phyloP scores from a whole-genome alignment of 2,329 filamentous ascomycete species.

The Rachicladosporium sp. region DNA sequence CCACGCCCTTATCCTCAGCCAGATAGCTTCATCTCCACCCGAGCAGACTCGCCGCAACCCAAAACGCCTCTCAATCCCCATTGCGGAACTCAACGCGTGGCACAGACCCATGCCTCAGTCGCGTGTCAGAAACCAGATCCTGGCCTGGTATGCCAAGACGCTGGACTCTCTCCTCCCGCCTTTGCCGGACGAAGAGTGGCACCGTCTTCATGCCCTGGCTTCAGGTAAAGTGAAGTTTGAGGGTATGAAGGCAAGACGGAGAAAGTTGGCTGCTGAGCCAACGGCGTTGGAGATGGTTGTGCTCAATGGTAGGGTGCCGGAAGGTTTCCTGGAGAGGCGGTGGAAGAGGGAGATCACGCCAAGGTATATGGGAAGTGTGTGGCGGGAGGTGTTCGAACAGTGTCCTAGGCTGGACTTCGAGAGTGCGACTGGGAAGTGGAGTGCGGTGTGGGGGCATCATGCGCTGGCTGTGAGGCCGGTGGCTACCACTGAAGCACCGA shows the following conservation, averaged over 20 bases:
- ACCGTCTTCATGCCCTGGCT: slow-evolving; percentile 28
- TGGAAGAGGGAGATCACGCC: slow-evolving; percentile 26
- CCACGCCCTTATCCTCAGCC: slow-evolving; percentile 19
- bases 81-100: slow-evolving; percentile 36
- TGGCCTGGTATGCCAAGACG: slow-evolving; percentile 31
- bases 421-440: slow-evolving; percentile 18
- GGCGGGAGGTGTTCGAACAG: slow-evolving; percentile 28
- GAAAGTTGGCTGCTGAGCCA: background rate
- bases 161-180: slow-evolving; percentile 33
- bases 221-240: slow-evolving; percentile 13
- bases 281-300: slow-evolving; percentile 15
- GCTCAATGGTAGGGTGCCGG: slow-evolving; percentile 6
- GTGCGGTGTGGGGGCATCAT: slow-evolving; percentile 23
- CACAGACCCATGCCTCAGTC: slow-evolving; percentile 32
- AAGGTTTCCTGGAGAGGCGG: slow-evolving; percentile 7
- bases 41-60: slow-evolving; percentile 16
- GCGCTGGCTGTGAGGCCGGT: slow-evolving; percentile 1
- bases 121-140: slow-evolving; percentile 31
- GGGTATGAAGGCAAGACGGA: slow-evolving; percentile 6
- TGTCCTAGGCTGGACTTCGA: slow-evolving; percentile 32
- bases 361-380: slow-evolving; percentile 35
- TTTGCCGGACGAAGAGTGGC: slow-evolving; percentile 33
- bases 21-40: slow-evolving; percentile 17
- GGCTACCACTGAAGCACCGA: too few species aligned
- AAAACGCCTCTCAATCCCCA: slow-evolving; percentile 15